Conservation (phyloP, 2,329 filamentous ascomycete genomes). For the Trichoderma semiorbis region DNA sequence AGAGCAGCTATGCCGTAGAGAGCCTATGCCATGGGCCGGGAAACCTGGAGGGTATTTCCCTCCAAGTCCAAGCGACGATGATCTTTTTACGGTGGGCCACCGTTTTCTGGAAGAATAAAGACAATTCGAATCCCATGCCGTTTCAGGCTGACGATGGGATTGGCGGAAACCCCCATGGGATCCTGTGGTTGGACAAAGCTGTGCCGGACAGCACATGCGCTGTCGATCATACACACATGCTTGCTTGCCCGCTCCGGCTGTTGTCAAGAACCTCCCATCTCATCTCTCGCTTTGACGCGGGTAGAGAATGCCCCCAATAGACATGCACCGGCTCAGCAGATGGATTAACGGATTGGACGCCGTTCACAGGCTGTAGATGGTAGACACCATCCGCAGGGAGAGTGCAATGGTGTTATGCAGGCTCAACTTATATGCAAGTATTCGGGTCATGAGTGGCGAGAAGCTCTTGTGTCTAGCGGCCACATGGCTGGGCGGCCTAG, state of each 20-base stretch:
- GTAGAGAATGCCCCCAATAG: neutral
- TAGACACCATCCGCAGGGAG: conserved; percentile 5
- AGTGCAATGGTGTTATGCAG: neutral
- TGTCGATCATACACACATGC: conserved; percentile 3
- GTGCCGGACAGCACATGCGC: neutral
- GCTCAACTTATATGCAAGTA: conserved; percentile 3
- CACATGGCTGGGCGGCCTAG: conserved; percentile 7
- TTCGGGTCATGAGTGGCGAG: conserved; percentile 13
- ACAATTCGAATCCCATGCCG: neutral
- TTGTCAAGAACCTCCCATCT: neutral
- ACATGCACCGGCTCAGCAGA: neutral
- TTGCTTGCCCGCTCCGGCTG: neutral
- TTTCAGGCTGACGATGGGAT: neutral
- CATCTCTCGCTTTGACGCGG: neutral
- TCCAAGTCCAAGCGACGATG: neutral
- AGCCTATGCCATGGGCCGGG: neutral
- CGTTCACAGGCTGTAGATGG: neutral
- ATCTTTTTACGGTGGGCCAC: neutral
- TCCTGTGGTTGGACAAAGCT: neutral
- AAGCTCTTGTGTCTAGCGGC: conserved; percentile 4
- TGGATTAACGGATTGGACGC: neutral
- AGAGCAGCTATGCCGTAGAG: neutral
- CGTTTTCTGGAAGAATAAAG: neutral
- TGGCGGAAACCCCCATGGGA: neutral
- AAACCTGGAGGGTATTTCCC: neutral